phyloP scores from a whole-genome alignment of 1,139 yeast genomes.

The Debaryomyces coudertii region DNA sequence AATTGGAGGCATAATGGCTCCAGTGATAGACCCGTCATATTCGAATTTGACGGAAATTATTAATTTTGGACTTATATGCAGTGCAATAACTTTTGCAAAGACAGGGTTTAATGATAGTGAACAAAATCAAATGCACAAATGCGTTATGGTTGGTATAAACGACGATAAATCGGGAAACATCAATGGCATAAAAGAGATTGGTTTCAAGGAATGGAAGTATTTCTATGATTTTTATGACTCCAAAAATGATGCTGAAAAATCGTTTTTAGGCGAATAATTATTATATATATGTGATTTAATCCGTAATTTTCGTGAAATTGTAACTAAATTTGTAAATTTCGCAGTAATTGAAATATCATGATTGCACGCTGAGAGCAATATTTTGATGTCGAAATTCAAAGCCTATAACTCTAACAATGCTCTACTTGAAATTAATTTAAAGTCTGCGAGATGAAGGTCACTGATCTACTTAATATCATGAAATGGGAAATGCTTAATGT shows the following conservation, averaged over 20 bases:
- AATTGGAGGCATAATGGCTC: constrained; percentile 61
- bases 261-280: constrained; percentile 9
- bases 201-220: constrained; percentile 45
- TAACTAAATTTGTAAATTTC: not conserved
- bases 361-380: too few species aligned
- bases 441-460: too few species aligned
- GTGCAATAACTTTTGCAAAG: constrained; percentile 59
- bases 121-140: constrained; percentile 31
- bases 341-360: not conserved
- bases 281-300: not conserved
- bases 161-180: constrained; percentile 37
- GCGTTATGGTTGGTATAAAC: constrained; percentile 44
- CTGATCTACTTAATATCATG: too few species aligned
- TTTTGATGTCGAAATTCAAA: too few species aligned
- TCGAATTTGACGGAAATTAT: constrained; percentile 58
- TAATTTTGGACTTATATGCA: constrained; percentile 59
- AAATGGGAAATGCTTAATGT: too few species aligned
- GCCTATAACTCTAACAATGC: too few species aligned
- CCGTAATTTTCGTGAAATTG: not conserved
- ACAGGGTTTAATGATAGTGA: constrained; percentile 32
- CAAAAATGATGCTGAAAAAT: constrained; percentile 15
- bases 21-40: constrained; percentile 59
- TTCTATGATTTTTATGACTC: constrained; percentile 44
- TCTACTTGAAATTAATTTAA: too few species aligned
- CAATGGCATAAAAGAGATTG: constrained; percentile 45